Base-by-base conservation (phyloP, 164 flowering plant species). In the Warburgia ugandensis region DNA sequence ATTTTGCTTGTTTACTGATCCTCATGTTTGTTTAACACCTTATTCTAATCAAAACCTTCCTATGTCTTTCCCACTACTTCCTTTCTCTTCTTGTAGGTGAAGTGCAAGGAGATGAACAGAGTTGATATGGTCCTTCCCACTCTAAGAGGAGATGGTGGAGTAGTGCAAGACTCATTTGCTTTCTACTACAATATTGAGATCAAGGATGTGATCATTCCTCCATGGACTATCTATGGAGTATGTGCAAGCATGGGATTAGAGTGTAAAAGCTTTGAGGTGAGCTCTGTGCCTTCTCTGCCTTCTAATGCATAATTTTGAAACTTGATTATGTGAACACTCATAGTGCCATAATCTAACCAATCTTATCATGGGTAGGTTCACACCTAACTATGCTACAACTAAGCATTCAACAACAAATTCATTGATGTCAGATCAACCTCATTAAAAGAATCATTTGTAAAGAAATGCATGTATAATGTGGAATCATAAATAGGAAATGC, bases 181-280 rank as follows among this genome's bases (percentile, higher is more conserved):
- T 48, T 75, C 64, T 72, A 76, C 59, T 79, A 77, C 57, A 79
- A 80, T 64, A 66, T 94, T 66, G 99, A 89, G 67, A 67, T 94
- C 39, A 84, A 71, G 55, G 96, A 75, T 64, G 47, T 67, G 3
- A 71, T 74, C 70, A 55, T 94, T 57, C 92, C 99, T 10, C 94
- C 95, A 29, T 94, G 99, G 97, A 64, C 78, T 52, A 56, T 83
- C 32, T 64, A 54, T 64, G 63, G 72, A 16, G 16, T 89, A 33
- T 89, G 92, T 67, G 73, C 77, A 33, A 54, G 74, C 28, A 58
- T 94, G 68, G 60, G 75, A 20, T 69, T 78, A 49, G 73, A 73
- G 27, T 78, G 70, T 43, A 70, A 42, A 48, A 73, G 68, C 63
- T 94, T 86, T 61, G 94, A 84, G 53, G 88, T 85, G 29, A 78